phyloP scores from a whole-genome alignment of 2,329 filamentous ascomycete genomes.

The Bretziella fagacearum region DNA sequence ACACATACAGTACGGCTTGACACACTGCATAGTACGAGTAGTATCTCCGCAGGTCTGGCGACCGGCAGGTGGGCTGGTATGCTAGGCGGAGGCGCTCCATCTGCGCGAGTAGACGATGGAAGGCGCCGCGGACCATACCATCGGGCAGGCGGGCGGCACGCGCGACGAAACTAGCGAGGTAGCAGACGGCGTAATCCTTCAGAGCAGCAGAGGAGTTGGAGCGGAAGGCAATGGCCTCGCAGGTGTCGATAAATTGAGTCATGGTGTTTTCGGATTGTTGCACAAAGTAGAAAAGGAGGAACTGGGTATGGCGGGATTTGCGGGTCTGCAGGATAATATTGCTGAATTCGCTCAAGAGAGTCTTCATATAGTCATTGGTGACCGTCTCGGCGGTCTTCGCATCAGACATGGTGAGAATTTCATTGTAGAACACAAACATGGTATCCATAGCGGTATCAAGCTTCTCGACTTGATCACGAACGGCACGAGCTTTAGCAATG shows the following conservation, averaged over 20 bases:
- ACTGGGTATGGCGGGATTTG: constrained; percentile 84
- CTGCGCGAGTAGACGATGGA: constrained; percentile 60
- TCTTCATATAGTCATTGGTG: constrained; percentile 42
- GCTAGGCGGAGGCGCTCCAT: constrained; percentile 57
- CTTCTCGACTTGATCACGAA: constrained; percentile 74
- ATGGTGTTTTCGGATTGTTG: constrained; percentile 64
- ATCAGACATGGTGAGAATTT: constrained; percentile 50
- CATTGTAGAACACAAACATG: constrained; percentile 68
- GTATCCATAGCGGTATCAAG: constrained; percentile 81
- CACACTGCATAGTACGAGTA: constrained; percentile 71
- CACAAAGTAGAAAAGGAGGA: constrained; percentile 88
- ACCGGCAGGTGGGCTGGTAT: constrained; percentile 58
- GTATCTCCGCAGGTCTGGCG: constrained; percentile 72
- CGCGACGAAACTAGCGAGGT: constrained; percentile 86
- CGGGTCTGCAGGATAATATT: constrained; percentile 80
- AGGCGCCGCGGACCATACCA: constrained; percentile 64
- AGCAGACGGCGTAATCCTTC: constrained; percentile 74
- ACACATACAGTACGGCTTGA: constrained; percentile 86
- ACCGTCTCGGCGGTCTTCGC: constrained; percentile 39
- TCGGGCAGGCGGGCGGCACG: constrained; percentile 67
- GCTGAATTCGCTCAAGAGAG: constrained; percentile 70
- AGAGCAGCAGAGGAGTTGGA: constrained; percentile 52
- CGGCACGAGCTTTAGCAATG: constrained; percentile 42
- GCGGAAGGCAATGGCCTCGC: constrained; percentile 26
- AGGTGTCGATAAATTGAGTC: constrained; percentile 42